Base-by-base conservation (phyloP, 2,329 filamentous ascomycete species). In the Claviceps digitariae region DNA sequence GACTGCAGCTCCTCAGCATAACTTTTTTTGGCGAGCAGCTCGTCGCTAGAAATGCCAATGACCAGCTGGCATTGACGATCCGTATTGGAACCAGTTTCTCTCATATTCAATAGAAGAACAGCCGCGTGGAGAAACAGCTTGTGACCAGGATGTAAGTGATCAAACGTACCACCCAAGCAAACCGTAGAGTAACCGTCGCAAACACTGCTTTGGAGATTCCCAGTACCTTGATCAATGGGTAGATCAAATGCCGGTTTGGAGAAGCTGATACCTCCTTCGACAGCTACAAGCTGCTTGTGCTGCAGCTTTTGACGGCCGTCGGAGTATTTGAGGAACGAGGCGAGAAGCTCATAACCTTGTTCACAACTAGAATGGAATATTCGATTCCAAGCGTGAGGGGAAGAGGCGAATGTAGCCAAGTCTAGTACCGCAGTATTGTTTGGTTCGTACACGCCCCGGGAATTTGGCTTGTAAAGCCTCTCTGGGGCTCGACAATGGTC, bases 121-220 rank as follows among this genome's bases (percentile, higher is more conserved):
- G 86, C 87, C 56, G 90, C 90, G n/a, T 90, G 90, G 21, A 98
- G 79, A 21, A 98, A 78, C n/a, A 97, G 76, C 70, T 97, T 98
- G 72, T 98, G 93, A 6, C 93, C 93, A 4, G 87, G 83, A 65
- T 98, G 93, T 23, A 98, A 78, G 68, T 97, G 90, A 67, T 98
- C 93, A 69, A 97, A 98, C 0, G 93, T 98, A 10, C 93, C 93
- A 31, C 91, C 93, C 13, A 97, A 80, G 51, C 85, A 87, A 50
- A 94, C 85, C 2, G 58, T 63, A 3, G 56, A 55, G 56, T 68
- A 68, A 0, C 60, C 59, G 2, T 52, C 51, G 5, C 54, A 52
- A 15, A 52, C 52, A 3, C 57, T 51, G 1, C 55, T 48, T 8
- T 20, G 13, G 40, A 10, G n/a, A n/a, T 21, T 23, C 15, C 31